Evolutionary conservation across 208 protist species (phyloP).

Genomic region (Leishmania aethiopica): DNA sequence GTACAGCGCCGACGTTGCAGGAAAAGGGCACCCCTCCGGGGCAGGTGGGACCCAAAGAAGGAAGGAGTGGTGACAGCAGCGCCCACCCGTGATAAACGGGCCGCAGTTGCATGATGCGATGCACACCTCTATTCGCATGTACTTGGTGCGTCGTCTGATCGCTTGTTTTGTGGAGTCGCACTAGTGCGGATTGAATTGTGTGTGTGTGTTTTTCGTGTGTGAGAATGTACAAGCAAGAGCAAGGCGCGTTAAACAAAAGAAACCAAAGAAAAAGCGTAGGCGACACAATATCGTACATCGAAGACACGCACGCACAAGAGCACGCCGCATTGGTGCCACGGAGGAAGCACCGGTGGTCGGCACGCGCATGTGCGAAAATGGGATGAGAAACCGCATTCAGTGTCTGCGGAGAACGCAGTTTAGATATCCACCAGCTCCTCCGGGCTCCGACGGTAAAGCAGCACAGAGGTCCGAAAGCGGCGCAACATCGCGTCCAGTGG

Average conservation of each 20-base stretch:
- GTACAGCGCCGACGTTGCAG: neutral
- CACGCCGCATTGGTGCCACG: neutral
- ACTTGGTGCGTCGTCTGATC: neutral
- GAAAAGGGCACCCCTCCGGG: neutral
- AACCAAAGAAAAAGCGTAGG: neutral
- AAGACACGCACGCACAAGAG: neutral
- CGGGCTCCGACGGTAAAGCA: slow-evolving; percentile 58
- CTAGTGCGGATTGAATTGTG: neutral
- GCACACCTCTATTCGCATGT: neutral
- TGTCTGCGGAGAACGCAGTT: neutral
- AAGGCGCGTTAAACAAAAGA: neutral
- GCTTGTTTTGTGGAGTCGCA: neutral
- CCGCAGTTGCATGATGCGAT: neutral
- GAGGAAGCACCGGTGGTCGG: neutral
- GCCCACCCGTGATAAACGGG: neutral
- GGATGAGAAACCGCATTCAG: neutral
- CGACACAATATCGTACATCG: neutral
- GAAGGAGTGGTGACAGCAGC: neutral
- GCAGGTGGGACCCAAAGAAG: neutral
- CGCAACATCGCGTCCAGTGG: slow-evolving; percentile 52
- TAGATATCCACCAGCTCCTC: slow-evolving; percentile 20
- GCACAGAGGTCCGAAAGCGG: slow-evolving; percentile 64
- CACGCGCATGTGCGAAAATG: no score
- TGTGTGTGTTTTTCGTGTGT: neutral
- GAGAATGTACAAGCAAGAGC: neutral